Base-by-base conservation (phyloP, 805 yeast species). In the Sugiyamaella chiloensis region DNA sequence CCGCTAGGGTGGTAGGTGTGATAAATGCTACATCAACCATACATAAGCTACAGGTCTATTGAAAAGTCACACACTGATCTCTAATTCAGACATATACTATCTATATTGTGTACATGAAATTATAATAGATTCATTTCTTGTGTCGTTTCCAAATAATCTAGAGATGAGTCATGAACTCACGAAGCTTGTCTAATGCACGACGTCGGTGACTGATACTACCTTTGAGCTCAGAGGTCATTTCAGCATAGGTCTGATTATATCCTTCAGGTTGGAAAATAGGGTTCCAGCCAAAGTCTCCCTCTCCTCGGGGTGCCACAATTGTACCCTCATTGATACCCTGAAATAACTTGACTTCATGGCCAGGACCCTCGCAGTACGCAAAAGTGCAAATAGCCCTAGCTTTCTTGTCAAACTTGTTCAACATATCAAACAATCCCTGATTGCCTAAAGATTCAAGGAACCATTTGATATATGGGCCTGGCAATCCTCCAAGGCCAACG, bases 321-420 rank as follows among this genome's bases (percentile, higher is more conserved):
- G 56, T 66, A 19, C 99, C 99, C 9, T 76, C 72, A 1, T 95
- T 85, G 40, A 79, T 67, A 5, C 99, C 99, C 64, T 87, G 91
- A 67, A 93, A 90, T 40, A 88, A 70, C 53, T 75, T 65, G n/a
- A 83, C 88, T 49, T 80, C 83, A 35, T 71, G 49, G 4, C 81
- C 95, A 1, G 95, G 86, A 0, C 89, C 90, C 50, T 76, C 91
- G 58, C 95, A 83, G 71, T 78, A 93, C 0, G 95, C 99, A 62
- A 91, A 87, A 0, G 98, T 90, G 57, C 96, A 87, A 43, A 88
- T 79, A 1, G 98, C 96, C 51, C 79, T 76, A 5, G 96, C 99
- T 2, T 80, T 67, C 62, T 88, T 88, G 64, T 87, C 90, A 62
- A 85, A 93, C 30, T 87, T 87, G 51, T 70, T 79, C 34, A 95